phyloP scores from a whole-genome alignment of 2,329 filamentous ascomycete species.

The Scytalidium sp. region DNA sequence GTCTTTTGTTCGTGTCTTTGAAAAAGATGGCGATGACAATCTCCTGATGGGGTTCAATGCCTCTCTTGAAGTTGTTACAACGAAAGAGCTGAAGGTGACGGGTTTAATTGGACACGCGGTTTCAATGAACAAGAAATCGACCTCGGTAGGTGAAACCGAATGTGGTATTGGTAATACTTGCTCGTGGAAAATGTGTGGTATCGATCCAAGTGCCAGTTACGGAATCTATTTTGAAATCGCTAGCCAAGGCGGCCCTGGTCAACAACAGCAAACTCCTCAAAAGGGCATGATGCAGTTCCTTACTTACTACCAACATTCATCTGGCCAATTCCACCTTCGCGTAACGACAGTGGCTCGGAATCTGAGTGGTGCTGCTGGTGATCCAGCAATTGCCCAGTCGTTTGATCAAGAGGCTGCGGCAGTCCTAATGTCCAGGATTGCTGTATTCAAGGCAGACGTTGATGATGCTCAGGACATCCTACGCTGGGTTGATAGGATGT shows the following conservation, averaged over 20 bases:
- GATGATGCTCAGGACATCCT: conserved; percentile 98
- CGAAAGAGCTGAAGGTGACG: conserved; percentile 97
- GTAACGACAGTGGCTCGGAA: conserved; percentile 93
- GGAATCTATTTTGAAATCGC: conserved; percentile 98
- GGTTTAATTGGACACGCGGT: conserved; percentile 95
- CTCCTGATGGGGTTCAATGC: conserved; percentile 98
- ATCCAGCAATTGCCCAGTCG: conserved; percentile 91
- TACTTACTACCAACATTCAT: conserved; percentile 97
- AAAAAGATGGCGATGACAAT: conserved; percentile 94
- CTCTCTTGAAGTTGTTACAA: conserved; percentile 90
- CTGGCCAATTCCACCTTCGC: conserved; percentile 90
- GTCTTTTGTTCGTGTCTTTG: conserved; percentile 94
- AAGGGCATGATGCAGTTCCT: conserved; percentile 98
- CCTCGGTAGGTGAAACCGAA: conserved; percentile 94
- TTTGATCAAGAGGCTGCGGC: conserved; percentile 98
- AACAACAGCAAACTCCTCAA: conserved; percentile 82
- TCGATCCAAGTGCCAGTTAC: conserved; percentile 90
- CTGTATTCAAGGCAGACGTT: conserved; percentile 97
- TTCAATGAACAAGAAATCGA: conserved; percentile 96
- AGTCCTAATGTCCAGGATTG: conserved; percentile 98
- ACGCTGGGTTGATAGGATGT: conserved; percentile 97
- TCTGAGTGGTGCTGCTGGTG: conserved; percentile 88
- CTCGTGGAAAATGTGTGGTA: conserved; percentile 99
- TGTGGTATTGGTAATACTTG: conserved; percentile 98
- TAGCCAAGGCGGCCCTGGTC: conserved; percentile 81